Evolutionary conservation across 2,329 filamentous ascomycete species (phyloP), one percentile per base, ranked within the genome.

Genomic region (Botrytis elliptica): DNA sequence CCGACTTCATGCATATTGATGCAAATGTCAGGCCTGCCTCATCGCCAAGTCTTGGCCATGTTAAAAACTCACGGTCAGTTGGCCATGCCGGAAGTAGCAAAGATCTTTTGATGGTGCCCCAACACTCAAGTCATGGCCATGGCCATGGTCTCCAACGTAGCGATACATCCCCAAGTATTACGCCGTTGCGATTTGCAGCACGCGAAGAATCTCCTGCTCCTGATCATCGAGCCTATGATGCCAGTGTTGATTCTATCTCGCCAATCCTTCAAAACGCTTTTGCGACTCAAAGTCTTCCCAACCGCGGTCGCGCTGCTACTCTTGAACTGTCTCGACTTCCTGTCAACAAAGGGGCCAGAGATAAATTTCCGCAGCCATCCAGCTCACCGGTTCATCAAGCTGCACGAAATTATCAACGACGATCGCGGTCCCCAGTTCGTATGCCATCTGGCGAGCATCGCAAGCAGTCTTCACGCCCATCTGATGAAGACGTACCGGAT

Each of bases 61-160:
- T 73, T 49, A 78, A 78, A 60, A 79, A 79, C 44, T 75, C 77
- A 57, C 75, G 74, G 10, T 79, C 78, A 12, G 75, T 76, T 8
- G 76, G 74, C 18, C 76, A 77, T 71, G 65, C 70, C 36, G 42
- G 62, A 22, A 65, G 55, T 29, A 73, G 60, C n/a, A 71, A 40
- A 49, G 71, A 73, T 20, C 14, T 62, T 40, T 42, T 60, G n/a
- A 40, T 42, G 49, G n/a, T 64, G 38, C 40, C 70, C 68, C 52
- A 38, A 22, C n/a, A 40, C 38, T 36, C 64, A 62, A 46, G 36
- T 59, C 73, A 46, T 74, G 36, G 63, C 40, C 73, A 52, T 74
- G 74, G 42, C 44, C 73, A 49, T 74, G 71, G 52, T 18, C 63
- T 74, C 16, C 59, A 68, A n/a, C 76, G 76, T 52, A 75, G 76